Base-by-base conservation (phyloP, 805 yeast genomes). In the Saccharomycopsis vini region DNA sequence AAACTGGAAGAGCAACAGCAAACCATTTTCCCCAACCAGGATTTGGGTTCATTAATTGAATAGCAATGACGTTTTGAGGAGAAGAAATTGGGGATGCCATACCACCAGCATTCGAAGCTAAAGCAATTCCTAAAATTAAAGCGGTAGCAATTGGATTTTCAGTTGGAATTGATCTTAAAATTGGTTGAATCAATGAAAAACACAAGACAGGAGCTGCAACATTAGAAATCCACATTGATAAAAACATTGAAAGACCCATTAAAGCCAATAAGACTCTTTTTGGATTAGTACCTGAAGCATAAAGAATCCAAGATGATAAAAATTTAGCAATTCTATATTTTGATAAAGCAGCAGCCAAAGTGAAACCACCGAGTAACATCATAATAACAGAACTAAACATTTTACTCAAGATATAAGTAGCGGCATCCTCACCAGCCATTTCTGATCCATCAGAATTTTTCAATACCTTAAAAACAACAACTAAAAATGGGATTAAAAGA, bases 31-130 rank as follows among this genome's bases (percentile, higher is more conserved):
- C 79, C 98, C 98, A 90, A 6, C 76, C 73, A 13, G 81, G 81
- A 4, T 35, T 38, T 39, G 95, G 45, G 19, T 69, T 69, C 97
- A 92, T 90, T 52, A 79, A 68, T 46, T 86, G 89, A 42, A 90
- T 71, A 1, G 97, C 95, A 54, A 90, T 79, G 50, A 90, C 84
- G 61, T 90, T 90, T 59, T 90, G 98, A 2, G 98, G 98, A 2
- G 96, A 87, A 1, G 97, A 89, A 56, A 90, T 90, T 5, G 98
- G 98, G 3, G 96, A 86, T 0, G 95, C 82, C 95, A 89, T 92
- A 52, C 98, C 98, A 23, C 95, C 97, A 39, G 92, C 69, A 59
- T 90, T 87, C 6, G 95, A 83, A 2, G 97, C 94, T 43, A 92
- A 66, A 0, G 97, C 97, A 54, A 90, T 84, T 36, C 97, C 97